phyloP scores from a whole-genome alignment of 352 stramenopile genomes.

The Globisporangium barbulae region DNA sequence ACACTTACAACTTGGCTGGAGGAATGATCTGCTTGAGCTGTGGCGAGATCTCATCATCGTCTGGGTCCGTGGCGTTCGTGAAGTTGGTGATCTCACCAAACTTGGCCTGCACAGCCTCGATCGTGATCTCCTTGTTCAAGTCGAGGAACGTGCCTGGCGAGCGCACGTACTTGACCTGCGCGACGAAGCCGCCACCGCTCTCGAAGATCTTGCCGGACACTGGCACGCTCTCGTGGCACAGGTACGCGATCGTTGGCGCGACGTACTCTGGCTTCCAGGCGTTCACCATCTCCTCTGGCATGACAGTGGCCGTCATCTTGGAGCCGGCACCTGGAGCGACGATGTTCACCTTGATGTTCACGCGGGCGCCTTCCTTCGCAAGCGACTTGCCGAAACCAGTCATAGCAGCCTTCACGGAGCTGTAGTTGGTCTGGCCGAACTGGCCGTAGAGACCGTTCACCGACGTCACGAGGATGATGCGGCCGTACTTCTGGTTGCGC shows the following conservation, averaged over 20 bases:
- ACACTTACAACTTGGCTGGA: conserved; percentile 61
- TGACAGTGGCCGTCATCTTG: conserved; percentile 85
- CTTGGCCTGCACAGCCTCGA: conserved; percentile 73
- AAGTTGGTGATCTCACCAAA: conserved; percentile 81
- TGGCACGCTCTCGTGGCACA: conserved; percentile 81
- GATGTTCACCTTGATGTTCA: conserved; percentile 90
- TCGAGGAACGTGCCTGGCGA: conserved; percentile 67
- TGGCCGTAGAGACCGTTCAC: conserved; percentile 80
- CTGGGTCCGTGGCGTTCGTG: conserved; percentile 63
- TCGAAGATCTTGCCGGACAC: conserved; percentile 80
- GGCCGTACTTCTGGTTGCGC: conserved; percentile 88
- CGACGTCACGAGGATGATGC: conserved; percentile 85
- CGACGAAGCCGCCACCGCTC: conserved; percentile 80
- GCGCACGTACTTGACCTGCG: conserved; percentile 81
- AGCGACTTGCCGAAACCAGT: conserved; percentile 66
- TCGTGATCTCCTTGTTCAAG: conserved; percentile 65
- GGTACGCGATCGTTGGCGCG: conserved; percentile 79
- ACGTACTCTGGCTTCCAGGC: conserved; percentile 89
- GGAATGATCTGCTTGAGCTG: conserved; percentile 80
- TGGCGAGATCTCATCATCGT: conserved; percentile 69
- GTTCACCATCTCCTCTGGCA: conserved; percentile 78
- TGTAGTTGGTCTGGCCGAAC: conserved; percentile 80
- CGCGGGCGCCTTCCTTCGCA: conserved; percentile 72
- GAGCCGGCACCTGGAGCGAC: conserved; percentile 83
- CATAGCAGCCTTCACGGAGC: conserved; percentile 73